Evolutionary conservation across 1,139 yeast species (phyloP).

Genomic region (Hansenula anomala): DNA sequence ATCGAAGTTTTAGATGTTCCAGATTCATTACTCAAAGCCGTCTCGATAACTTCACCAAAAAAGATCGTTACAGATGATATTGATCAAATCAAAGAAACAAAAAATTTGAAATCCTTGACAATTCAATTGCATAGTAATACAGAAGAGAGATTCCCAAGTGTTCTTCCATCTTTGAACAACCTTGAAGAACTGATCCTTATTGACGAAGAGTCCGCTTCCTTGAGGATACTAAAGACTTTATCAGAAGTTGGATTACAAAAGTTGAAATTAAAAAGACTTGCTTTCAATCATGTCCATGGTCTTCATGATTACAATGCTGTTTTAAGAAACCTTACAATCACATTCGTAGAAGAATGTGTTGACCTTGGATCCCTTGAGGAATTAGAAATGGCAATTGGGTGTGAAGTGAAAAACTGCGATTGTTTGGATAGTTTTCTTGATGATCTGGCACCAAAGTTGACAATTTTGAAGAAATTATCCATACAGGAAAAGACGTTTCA

Average conservation of each 20-base stretch:
- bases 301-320: conserved; percentile 30
- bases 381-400: conserved; percentile 39
- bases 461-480: conserved; percentile 34
- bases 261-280: conserved; percentile 25
- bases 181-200: conserved; percentile 13
- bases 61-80: conserved; percentile 9
- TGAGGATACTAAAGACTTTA: conserved; percentile 27
- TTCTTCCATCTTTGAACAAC: conserved; percentile 6
- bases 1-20: conserved; percentile 18
- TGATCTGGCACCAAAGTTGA: conserved; percentile 25
- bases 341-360: conserved; percentile 25
- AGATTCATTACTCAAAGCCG: conserved; percentile 10
- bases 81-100: neutral
- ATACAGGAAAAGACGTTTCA: conserved; percentile 41
- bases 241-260: conserved; percentile 15
- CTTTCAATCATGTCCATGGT: conserved; percentile 38
- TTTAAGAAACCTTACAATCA: conserved; percentile 24
- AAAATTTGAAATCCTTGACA: neutral
- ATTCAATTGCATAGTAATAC: neutral
- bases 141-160: conserved; percentile 9
- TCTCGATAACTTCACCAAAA: conserved; percentile 9
- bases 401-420: conserved; percentile 39
- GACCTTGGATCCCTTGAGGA: conserved; percentile 26
- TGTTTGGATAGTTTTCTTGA: conserved; percentile 39
- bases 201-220: conserved; percentile 32